Base-by-base conservation (phyloP, 345 rosid species). In the Combretum micranthum region DNA sequence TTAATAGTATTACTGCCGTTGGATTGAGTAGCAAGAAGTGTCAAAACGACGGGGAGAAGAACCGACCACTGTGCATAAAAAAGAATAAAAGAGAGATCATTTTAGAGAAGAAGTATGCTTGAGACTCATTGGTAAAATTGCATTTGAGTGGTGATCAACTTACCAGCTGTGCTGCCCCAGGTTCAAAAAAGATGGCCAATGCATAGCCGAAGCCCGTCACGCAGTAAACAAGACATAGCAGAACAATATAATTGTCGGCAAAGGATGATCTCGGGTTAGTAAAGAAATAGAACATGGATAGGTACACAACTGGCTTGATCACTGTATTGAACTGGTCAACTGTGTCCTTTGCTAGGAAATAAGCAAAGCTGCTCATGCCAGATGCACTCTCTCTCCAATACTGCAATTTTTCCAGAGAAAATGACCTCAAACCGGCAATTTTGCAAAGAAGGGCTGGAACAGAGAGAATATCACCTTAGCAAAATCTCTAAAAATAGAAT, bases 311-410 rank as follows among this genome's bases (percentile, higher is more conserved):
- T 16, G 99, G 95, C 70, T 93, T 93, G 72, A 89, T 74, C 65
- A 75, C 83, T 1, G 81, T 83, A 55, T 83, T 89, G 69, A 82
- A 93, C 61, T 75, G 83, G 68, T 93, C 99, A 10, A 93, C 63
- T 7, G 97, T 81, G 61, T 93, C 97, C 81, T 83, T 93, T 22
- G 99, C 96, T 44, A 93, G 85, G 66, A 93, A 93, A 72, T 81
- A 82, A 55, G 99, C 99, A 47, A 79, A 73, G 72, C 85, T 93
- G 77, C 90, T 93, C 86, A 89, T 85, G 59, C 99, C 97, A 0
- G 99, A 85, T 19, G 91, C 77, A 62, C 90, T 89, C 70, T 89
- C 99, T 68, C 99, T 80, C 99, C 97, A 85, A 69, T 88, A 77
- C 61, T 93, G 96, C 66, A 93, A 69, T 70, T 89, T 93, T 54